Evolutionary conservation across 148 eudicot genomes (phyloP).

Genomic region (Camellia sinensis): DNA sequence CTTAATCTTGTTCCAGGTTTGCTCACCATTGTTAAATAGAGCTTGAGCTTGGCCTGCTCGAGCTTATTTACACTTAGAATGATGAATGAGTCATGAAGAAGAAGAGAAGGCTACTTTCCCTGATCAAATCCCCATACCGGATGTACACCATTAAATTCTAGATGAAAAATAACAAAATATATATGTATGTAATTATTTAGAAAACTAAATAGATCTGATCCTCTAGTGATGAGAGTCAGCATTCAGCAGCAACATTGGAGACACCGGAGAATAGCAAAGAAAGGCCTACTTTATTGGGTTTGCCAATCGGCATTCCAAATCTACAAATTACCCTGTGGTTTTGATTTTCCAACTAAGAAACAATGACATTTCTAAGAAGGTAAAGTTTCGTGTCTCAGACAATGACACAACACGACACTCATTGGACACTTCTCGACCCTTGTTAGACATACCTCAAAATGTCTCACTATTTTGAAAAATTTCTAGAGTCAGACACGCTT

Average conservation of each 20-base stretch:
- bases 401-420: too few species aligned
- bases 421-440: too few species aligned
- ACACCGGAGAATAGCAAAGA: not conserved
- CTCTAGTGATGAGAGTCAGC: not conserved
- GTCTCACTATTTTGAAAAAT: too few species aligned
- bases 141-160: not conserved
- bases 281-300: not conserved
- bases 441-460: too few species aligned
- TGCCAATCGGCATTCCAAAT: not conserved
- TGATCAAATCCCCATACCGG: not conserved
- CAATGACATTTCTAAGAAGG: too few species aligned
- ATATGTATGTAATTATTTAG: not conserved
- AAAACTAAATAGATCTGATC: not conserved
- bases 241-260: not conserved
- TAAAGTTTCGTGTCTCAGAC: too few species aligned
- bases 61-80: not conserved
- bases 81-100: not conserved
- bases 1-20: too few species aligned
- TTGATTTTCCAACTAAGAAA: not conserved
- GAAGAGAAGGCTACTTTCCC: not conserved
- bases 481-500: too few species aligned
- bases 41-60: not conserved
- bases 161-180: not conserved
- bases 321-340: not conserved
- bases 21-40: not conserved